Base-by-base conservation (phyloP, 805 yeast species). In the Lipomyces yamadae region DNA sequence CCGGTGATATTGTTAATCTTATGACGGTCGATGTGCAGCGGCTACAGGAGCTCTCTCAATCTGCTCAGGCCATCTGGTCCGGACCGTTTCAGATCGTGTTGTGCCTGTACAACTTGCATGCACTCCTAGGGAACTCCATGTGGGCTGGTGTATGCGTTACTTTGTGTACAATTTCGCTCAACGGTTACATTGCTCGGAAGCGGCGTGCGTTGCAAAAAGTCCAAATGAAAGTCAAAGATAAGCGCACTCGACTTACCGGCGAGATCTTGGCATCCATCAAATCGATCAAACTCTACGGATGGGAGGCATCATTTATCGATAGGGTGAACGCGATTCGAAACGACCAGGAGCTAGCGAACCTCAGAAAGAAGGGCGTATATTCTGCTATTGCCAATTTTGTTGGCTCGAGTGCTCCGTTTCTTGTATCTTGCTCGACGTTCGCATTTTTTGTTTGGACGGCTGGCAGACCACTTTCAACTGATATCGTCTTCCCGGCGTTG, bases 151-250 rank as follows among this genome's bases (percentile, higher is more conserved):
- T 94, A 11, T 77, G 83, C 34, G 86, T 94, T 64, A 86, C 92
- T 85, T 77, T 88, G 4, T 73, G 92, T 56, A 89, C 93, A 86
- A 88, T 94, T 71, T 96, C 97, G 6, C 76, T 90, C 61, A 92
- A 92, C 75, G 86, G 91, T 2, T 75, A 82, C 53, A 81, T 91
- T 72, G 89, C 91, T 70, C 84, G 84, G 74, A 78, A 78, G 66
- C 93, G 89, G 76, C 89, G 88, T 75, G 82, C 77, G 8, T 81
- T 92, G 67, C 97, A 92, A 78, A 90, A 89, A 75, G 78, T 81
- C 4, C 97, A 92, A 78, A 94, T 94, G 98, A 85, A 84, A 69
- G 89, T 94, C 35, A 94, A 95, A 76, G 99, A 95, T 78, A 90
- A 88, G 76, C 88, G 99, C 81, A 90, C 97, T 4, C 87, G 97